These are phyloP conservation scores for Polyrhizophydium stewartii DNA, from an alignment of 371 early-diverging fungal genomes.

Conservation along the genomic window DNA sequence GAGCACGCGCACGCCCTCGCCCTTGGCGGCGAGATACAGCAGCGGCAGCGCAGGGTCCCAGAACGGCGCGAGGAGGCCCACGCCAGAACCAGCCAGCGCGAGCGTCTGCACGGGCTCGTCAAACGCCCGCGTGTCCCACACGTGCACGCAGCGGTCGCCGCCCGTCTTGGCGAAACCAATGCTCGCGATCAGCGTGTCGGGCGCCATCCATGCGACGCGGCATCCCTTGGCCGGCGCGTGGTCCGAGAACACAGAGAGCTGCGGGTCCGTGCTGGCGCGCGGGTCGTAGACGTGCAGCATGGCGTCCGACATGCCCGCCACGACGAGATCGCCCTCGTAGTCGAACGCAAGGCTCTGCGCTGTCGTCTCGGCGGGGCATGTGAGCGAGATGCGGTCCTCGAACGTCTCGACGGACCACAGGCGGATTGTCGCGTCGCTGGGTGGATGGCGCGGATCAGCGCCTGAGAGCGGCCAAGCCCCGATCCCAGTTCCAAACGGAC, in stretches of 20 bases:
- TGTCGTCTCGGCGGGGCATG: not conserved
- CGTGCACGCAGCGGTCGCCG: slow-evolving; percentile 1
- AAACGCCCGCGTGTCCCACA: slow-evolving; percentile 13
- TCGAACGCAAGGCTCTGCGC: slow-evolving; percentile 17
- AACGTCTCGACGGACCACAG: slow-evolving; percentile 23
- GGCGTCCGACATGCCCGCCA: slow-evolving; percentile 6
- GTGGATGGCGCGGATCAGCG: too few relatives aligned
- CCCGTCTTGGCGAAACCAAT: slow-evolving; percentile 20
- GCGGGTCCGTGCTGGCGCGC: slow-evolving; percentile 9
- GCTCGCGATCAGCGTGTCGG: slow-evolving; percentile 16
- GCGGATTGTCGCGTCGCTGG: slow-evolving; percentile 18
- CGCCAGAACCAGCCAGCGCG: slow-evolving; percentile 9
- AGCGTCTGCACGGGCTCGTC: slow-evolving; percentile 10
- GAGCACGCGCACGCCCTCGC: slow-evolving; percentile 23
- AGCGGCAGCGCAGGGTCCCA: slow-evolving; percentile 28
- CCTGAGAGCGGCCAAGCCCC: too few relatives aligned
- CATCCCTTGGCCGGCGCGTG: slow-evolving; percentile 17
- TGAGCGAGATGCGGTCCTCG: slow-evolving; percentile 17
- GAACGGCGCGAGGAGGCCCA: slow-evolving; percentile 10
- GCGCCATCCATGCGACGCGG: slow-evolving; percentile 13
- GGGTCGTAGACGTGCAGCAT: slow-evolving; percentile 21
- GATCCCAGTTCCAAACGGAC: not conserved
- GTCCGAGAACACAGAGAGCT: slow-evolving; percentile 4
- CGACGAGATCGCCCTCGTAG: slow-evolving; percentile 15
- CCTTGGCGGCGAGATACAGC: slow-evolving; percentile 18